phyloP scores from a whole-genome alignment of 1,139 yeast species.

The Blastobotrys petasosporus region DNA sequence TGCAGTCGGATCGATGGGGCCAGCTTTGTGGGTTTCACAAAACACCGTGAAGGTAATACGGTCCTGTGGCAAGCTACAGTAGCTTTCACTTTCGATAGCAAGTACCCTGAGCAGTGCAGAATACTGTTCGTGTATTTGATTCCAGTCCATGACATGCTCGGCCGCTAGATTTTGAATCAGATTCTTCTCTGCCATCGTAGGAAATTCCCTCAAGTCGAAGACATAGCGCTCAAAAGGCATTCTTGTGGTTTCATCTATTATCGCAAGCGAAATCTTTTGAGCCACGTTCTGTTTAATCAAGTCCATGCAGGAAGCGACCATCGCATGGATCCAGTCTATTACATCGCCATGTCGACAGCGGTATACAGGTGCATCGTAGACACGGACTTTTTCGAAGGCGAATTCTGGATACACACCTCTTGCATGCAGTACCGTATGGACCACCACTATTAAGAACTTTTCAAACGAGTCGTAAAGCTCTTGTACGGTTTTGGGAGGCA shows the following conservation, averaged over 20 bases:
- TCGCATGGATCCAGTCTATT: conserved; percentile 32
- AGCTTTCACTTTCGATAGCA: conserved; percentile 16
- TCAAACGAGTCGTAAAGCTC: conserved; percentile 27
- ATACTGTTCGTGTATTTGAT: conserved; percentile 26
- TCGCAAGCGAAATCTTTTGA: conserved; percentile 26
- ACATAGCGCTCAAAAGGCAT: conserved; percentile 32
- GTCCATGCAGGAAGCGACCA: conserved; percentile 27
- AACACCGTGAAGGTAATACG: conserved; percentile 19
- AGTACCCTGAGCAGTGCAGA: conserved; percentile 28
- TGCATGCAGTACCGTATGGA: conserved; percentile 33
- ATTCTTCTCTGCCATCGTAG: conserved; percentile 12
- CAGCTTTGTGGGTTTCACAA: conserved; percentile 20
- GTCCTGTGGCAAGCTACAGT: conserved; percentile 24
- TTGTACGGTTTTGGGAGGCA: conserved; percentile 2
- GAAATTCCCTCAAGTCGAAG: conserved; percentile 30
- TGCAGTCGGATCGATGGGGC: conserved; percentile 9
- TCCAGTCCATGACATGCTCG: conserved; percentile 11
- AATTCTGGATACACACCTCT: conserved; percentile 33
- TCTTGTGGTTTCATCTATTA: conserved; percentile 18
- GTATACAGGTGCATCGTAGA: conserved; percentile 32
- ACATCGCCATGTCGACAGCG: conserved; percentile 37
- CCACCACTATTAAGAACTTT: conserved; percentile 32
- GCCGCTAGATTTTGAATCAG: conserved; percentile 5
- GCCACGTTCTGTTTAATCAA: conserved; percentile 24
- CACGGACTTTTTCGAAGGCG: conserved; percentile 29